A percentile compares a stretch with the other conserved stretches of the same genome.
Conservation (phyloP, 768 basidiomycete genomes). For the Flagelloscypha sp. region DNA sequence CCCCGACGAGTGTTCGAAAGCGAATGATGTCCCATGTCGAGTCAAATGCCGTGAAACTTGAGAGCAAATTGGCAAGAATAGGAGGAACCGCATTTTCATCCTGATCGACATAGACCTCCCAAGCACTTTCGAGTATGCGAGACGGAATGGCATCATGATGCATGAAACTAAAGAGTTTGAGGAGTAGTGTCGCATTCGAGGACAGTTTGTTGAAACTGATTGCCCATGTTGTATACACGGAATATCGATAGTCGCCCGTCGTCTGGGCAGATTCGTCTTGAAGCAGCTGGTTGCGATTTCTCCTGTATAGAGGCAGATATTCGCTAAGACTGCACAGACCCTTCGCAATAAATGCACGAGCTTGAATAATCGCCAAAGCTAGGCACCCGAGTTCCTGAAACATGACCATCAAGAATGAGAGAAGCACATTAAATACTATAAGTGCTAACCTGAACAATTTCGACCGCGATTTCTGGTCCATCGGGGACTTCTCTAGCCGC, state of each 20-base stretch:
- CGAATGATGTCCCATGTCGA: no score
- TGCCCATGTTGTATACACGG: constrained; percentile 8
- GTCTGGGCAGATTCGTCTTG: constrained; percentile 3
- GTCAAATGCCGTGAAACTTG: no score
- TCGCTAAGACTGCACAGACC: no score
- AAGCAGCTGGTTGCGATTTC: constrained; percentile 2
- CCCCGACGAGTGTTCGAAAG: no score
- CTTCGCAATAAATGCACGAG: constrained; percentile 6
- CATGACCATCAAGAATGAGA: background rate
- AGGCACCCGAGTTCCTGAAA: constrained; percentile 2
- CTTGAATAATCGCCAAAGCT: constrained; percentile 7
- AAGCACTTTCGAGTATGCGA: no score
- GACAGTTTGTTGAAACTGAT: constrained; percentile 6
- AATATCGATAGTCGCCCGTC: constrained; percentile 2
- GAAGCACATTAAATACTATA: no score
- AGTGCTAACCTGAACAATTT: constrained; percentile 9
- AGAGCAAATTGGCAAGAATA: no score
- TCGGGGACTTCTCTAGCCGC: background rate
- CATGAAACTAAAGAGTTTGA: constrained; percentile 3
- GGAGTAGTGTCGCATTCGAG: background rate
- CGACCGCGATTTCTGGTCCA: background rate
- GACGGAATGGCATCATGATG: constrained; percentile 5
- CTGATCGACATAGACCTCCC: no score
- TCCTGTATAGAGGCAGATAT: constrained; percentile 2
- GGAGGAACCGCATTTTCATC: no score